These are phyloP conservation scores for Candolleomyces efflorescens DNA, from an alignment of 768 basidiomycete species.

Conservation along the genomic window DNA sequence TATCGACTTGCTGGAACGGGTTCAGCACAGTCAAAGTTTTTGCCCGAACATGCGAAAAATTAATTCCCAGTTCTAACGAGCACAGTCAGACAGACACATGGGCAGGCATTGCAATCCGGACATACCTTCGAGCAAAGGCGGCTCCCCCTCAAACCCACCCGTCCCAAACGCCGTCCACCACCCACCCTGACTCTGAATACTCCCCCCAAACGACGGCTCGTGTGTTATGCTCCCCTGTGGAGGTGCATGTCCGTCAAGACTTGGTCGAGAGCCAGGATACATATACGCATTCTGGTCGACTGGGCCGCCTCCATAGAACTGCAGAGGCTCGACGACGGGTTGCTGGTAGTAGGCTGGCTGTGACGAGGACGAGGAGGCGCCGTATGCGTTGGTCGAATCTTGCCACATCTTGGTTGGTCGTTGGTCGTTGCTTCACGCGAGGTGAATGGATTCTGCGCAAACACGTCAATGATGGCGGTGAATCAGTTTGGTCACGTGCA, in stretches of 20 bases:
- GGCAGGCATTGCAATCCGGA: constrained; percentile 5
- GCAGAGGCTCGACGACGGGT: constrained; percentile 57
- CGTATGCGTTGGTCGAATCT: constrained; percentile 57
- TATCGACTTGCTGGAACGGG: constrained; percentile 78
- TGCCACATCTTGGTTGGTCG: constrained; percentile 63
- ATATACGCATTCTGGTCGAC: constrained; percentile 52
- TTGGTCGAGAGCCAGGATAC: constrained; percentile 65
- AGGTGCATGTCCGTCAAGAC: constrained; percentile 64
- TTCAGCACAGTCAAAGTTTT: constrained; percentile 97
- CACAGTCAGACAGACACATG: not conserved
- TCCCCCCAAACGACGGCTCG: constrained; percentile 60
- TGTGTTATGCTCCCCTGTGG: constrained; percentile 52
- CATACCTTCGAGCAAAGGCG: constrained; percentile 90
- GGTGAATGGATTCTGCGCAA: not conserved
- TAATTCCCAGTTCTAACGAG: constrained; percentile 86
- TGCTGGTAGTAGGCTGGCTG: constrained; percentile 57
- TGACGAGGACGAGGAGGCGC: constrained; percentile 56
- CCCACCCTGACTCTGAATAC: constrained; percentile 65
- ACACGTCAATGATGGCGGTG: constrained; percentile 13
- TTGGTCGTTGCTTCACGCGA: not conserved
- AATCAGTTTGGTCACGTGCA: constrained; percentile 27
- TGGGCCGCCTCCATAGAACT: constrained; percentile 74
- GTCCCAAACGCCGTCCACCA: constrained; percentile 99
- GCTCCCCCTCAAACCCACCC: constrained; percentile 93
- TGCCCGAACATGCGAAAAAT: constrained; percentile 91